Evolutionary conservation across 768 basidiomycete genomes (phyloP).

Genomic region (Cystobasidium ongulense): DNA sequence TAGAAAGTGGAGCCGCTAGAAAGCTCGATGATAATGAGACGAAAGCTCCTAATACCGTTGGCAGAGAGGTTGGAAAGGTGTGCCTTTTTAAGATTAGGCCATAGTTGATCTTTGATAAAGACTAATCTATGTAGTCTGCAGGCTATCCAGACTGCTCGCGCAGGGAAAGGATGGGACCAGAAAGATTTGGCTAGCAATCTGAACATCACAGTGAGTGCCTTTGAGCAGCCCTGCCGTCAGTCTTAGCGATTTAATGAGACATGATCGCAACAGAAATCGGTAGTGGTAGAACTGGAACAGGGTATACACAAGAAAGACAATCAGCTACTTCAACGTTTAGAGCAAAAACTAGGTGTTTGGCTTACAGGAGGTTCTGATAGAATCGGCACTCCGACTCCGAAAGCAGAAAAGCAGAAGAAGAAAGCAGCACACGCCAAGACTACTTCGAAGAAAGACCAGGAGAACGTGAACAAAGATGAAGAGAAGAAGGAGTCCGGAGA

Average conservation of each 20-base stretch:
- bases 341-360: slow-evolving; percentile 23
- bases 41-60: slow-evolving; percentile 14
- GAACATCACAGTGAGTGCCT: background rate
- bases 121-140: background rate
- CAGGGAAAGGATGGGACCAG: slow-evolving; percentile 1
- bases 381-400: background rate
- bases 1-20: background rate
- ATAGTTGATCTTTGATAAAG: background rate
- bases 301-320: slow-evolving; percentile 24
- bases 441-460: background rate
- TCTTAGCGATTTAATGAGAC: background rate
- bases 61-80: slow-evolving; percentile 8
- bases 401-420: slow-evolving; percentile 6
- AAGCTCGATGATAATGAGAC: slow-evolving; percentile 24
- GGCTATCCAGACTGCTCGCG: background rate
- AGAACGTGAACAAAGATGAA: background rate
- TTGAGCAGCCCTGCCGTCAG: background rate
- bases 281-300: slow-evolving; percentile 1
- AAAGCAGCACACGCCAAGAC: background rate
- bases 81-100: background rate
- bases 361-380: slow-evolving; percentile 10
- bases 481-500: background rate
- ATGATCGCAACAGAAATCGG: background rate
- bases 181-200: slow-evolving; percentile 2
- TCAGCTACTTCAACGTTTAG: slow-evolving; percentile 10